These are phyloP conservation scores for Ballota nigra DNA, from an alignment of 257 asterid species.

Conservation along the genomic window DNA sequence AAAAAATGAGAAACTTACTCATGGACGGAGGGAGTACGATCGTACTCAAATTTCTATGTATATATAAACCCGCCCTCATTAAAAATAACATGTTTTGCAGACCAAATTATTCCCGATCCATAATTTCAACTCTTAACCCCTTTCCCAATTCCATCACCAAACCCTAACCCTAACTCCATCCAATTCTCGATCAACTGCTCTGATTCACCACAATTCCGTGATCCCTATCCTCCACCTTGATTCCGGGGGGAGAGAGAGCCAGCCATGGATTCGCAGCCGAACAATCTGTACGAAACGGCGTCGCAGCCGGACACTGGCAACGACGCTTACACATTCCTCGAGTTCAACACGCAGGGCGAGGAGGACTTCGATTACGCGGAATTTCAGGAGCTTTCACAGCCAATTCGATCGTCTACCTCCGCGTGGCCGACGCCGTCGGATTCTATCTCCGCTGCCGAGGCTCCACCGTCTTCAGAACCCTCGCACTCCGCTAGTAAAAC, in stretches of 20 bases:
- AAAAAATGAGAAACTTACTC: too few relatives aligned
- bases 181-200: conserved; percentile 2
- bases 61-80: background rate
- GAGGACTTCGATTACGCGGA: conserved; percentile 93
- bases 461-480: conserved; percentile 58
- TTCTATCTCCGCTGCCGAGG: conserved; percentile 51
- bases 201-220: conserved; percentile 16
- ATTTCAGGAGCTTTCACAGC: conserved; percentile 89
- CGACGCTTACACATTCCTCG: conserved; percentile 89
- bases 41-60: too few relatives aligned
- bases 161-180: conserved; percentile 49
- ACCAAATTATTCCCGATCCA: background rate
- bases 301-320: conserved; percentile 95
- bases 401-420: conserved; percentile 65
- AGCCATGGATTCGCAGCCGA: conserved; percentile 73
- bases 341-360: conserved; percentile 87
- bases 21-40: too few relatives aligned
- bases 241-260: conserved; percentile 3
- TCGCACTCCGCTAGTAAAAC: conserved; percentile 47
- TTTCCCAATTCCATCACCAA: conserved; percentile 24
- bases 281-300: conserved; percentile 83
- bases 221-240: conserved; percentile 17
- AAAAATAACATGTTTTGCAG: background rate
- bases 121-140: conserved; percentile 27
- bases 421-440: conserved; percentile 84